Conservation (phyloP, 2,329 filamentous ascomycete species). For the Aspergillus pseudoviridinutans region DNA sequence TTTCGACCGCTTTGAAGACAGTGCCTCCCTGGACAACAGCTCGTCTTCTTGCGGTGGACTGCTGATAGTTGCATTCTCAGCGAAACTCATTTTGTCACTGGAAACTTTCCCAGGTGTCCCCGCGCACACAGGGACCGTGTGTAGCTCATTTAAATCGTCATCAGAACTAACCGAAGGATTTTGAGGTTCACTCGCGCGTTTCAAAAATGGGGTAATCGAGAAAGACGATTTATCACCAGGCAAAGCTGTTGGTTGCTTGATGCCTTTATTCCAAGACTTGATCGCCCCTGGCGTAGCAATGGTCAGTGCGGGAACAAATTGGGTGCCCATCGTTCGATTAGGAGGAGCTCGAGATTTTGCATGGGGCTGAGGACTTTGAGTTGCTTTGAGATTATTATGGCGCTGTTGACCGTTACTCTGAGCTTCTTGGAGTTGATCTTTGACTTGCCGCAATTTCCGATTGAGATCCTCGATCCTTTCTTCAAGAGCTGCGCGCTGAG, state of each 20-base stretch:
- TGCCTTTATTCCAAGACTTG: constrained; percentile 53
- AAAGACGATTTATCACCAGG: constrained; percentile 86
- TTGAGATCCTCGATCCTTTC: constrained; percentile 67
- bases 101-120: neutral
- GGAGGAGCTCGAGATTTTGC: constrained; percentile 41
- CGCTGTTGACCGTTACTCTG: constrained; percentile 48
- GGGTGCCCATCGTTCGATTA: constrained; percentile 17
- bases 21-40: neutral
- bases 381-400: constrained; percentile 32
- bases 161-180: constrained; percentile 26
- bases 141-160: constrained; percentile 23
- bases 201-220: constrained; percentile 91
- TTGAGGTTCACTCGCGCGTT: constrained; percentile 61
- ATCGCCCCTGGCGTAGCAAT: constrained; percentile 51
- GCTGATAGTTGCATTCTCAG: neutral
- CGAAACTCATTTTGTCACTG: neutral
- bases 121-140: constrained; percentile 9
- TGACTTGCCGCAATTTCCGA: constrained; percentile 64
- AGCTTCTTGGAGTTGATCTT: constrained; percentile 68
- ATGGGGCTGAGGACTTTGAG: constrained; percentile 25
- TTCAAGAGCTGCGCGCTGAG: constrained; percentile 62
- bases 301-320: constrained; percentile 43
- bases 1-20: neutral
- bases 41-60: neutral
- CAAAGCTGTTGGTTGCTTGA: constrained; percentile 53